Evolutionary conservation across 2,329 filamentous ascomycete genomes (phyloP), one percentile per base, ranked within the genome.

Genomic region (Neonectria hederae): DNA sequence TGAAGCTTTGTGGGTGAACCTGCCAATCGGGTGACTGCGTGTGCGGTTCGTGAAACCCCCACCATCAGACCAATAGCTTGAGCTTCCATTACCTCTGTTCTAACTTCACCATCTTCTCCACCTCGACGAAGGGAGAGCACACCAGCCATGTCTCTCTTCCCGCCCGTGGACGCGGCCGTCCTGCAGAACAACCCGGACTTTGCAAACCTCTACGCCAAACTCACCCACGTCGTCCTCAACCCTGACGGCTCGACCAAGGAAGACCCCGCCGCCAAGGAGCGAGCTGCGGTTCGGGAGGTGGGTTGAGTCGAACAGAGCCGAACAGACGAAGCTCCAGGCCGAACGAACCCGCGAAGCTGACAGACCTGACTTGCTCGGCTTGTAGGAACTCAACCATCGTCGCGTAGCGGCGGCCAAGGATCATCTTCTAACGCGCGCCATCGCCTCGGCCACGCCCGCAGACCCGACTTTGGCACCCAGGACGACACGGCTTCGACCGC

Each of bases 121-220:
- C 28, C 28, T 32, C n/a, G 2, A 13, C 10, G n/a, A 32, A 51
- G 21, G 30, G 38, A 40, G 42, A 43, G 28, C 45, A 32, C 56
- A 65, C 24, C 59, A 52, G 53, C 35, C 19, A 62, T 61, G 38
- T 59, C 75, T 19, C 89, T 89, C 86, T 76, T 90, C 2, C 88
- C 88, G 0, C 87, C 86, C 0, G 76, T 90, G 9, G 87, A 90
- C 21, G 80, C 84, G 9, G 69, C 81, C 0, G 78, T 90, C 19
- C 75, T 90, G 1, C 76, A 82, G 56, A 82, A 80, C 62, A 90
- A 90, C 66, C 87, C 87, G 0, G 82, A 86, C 22, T 90, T 90
- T 70, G 84, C 85, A n/a, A 79, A 81, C 35, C 81, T 90, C 5
- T 87, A 90, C 75, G 80, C 77, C 17, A 85, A 81, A 13, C 79